These are phyloP conservation scores for Ophiosphaerella herpotricha DNA, from an alignment of 2,329 filamentous ascomycete genomes.

Conservation along the genomic window DNA sequence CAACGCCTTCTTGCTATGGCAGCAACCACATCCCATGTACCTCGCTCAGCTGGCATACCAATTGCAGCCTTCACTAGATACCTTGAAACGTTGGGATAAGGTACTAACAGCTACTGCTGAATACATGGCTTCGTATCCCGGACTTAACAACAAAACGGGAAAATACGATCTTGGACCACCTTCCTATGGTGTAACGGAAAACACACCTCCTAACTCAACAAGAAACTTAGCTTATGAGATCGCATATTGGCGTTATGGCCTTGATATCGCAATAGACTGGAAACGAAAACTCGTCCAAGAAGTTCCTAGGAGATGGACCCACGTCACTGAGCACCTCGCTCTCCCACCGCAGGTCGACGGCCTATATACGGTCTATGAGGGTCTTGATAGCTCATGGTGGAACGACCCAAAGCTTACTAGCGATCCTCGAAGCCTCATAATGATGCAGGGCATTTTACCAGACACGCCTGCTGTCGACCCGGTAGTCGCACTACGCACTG, in stretches of 20 bases:
- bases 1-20: slow-evolving; percentile 65
- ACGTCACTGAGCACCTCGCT: slow-evolving; percentile 59
- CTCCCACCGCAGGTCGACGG: slow-evolving; percentile 55
- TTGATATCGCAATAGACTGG: slow-evolving; percentile 59
- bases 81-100: slow-evolving; percentile 57
- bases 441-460: slow-evolving; percentile 34
- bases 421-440: slow-evolving; percentile 34
- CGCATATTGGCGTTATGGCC: slow-evolving; percentile 64
- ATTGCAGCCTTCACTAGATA: slow-evolving; percentile 48
- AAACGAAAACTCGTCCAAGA: slow-evolving; percentile 52
- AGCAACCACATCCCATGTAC: slow-evolving; percentile 63
- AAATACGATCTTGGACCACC: slow-evolving; percentile 59
- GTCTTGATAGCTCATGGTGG: slow-evolving; percentile 43
- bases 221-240: slow-evolving; percentile 62
- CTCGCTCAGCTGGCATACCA: slow-evolving; percentile 62
- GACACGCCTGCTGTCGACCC: slow-evolving; percentile 28
- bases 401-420: slow-evolving; percentile 25
- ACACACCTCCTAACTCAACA: slow-evolving; percentile 60
- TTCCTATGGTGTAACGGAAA: slow-evolving; percentile 58
- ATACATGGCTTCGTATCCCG: slow-evolving; percentile 63
- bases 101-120: slow-evolving; percentile 59
- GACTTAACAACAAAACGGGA: slow-evolving; percentile 55
- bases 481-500: slow-evolving; percentile 27
- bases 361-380: slow-evolving; percentile 60
- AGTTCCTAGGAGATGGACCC: slow-evolving; percentile 53